phyloP scores from a whole-genome alignment of 2,329 filamentous ascomycete genomes.

The Peltaster fructicola region DNA sequence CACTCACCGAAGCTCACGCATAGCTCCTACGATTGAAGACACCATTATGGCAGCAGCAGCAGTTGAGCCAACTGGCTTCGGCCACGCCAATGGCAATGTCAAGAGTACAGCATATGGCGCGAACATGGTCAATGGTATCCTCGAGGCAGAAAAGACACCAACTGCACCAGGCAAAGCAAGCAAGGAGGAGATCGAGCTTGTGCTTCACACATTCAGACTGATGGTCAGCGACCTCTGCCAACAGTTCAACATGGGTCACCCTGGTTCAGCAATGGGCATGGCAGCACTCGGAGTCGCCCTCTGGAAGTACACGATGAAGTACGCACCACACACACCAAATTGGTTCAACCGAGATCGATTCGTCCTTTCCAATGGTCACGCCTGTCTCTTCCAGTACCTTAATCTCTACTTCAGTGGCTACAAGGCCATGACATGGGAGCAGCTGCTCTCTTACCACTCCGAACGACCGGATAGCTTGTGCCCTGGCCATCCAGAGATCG shows the following conservation, averaged over 20 bases:
- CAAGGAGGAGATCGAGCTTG: conserved; percentile 4
- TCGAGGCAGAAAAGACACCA: conserved; percentile 4
- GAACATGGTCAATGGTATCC: conserved; percentile 5
- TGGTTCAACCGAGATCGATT: conserved; percentile 48
- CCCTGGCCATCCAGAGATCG: conserved; percentile 35
- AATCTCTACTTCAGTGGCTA: conserved; percentile 29
- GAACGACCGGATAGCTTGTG: conserved; percentile 30
- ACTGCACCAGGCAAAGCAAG: conserved; percentile 3
- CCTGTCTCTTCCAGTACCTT: conserved; percentile 37
- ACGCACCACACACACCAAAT: conserved; percentile 35
- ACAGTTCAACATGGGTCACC: conserved; percentile 53
- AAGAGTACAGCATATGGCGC: conserved; percentile 3
- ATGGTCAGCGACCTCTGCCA: conserved; percentile 52
- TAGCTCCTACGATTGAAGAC: too few relatives aligned
- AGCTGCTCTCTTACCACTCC: conserved; percentile 38
- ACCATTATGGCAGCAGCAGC: conserved; percentile 2
- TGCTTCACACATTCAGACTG: conserved; percentile 34
- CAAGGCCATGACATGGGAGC: conserved; percentile 37
- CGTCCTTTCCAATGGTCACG: conserved; percentile 43
- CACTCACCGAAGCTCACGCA: too few relatives aligned
- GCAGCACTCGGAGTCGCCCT: conserved; percentile 43
- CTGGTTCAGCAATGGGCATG: conserved; percentile 44
- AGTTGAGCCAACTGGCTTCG: too few relatives aligned
- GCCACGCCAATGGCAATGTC: conserved; percentile 1
- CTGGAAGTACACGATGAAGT: conserved; percentile 46